Evolutionary conservation across 768 basidiomycete species (phyloP), one percentile per base, ranked within the genome.

Genomic region (Gautieria morchelliformis): DNA sequence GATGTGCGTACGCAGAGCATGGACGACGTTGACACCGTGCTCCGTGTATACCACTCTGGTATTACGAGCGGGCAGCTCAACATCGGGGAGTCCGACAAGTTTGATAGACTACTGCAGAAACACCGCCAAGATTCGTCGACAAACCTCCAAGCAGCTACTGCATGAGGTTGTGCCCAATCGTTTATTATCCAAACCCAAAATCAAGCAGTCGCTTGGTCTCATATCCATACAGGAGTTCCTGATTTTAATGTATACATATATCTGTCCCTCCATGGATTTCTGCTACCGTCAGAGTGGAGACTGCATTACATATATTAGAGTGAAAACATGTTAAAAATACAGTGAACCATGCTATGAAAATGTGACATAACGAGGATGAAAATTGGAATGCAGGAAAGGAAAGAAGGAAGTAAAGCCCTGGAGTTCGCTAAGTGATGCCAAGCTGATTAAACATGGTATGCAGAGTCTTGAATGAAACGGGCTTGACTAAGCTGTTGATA

Each of bases 1-100:
- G 96, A 99, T 66, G 91, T 98, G 55, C 86, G 92, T 61, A 97
- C 95, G 10, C 96, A 99, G 71, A 92, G 89, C 12, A 98, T 99
- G 93, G 94, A 98, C 67, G 95, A 98, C 67, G 96, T 99, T 60
- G 96, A 99, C 72, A 89, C 92, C 33, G 84, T 99, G 39, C 80
- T 99, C 46, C 90, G 96, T 68, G 80, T 98, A 41, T 97, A 96
- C 73, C 93, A 97, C 77, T 87, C 88, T 53, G 93, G 88, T 35
- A 93, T 97, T 70, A 84, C 87, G 67, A 85, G 86, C 39, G 96
- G 96, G 58, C 84, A 90, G 69, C 87, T 99, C 65, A 84, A 83
- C 46, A 87, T 97, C 44, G 93, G 96, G n/a, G 90, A 97, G 73
- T 88, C 86, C 73, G 87, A 89, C 66, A 86, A 90, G 5, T 78